Evolutionary conservation across 75 land plant species (phyloP).

Genomic region (Adiantum capillusveneris): DNA sequence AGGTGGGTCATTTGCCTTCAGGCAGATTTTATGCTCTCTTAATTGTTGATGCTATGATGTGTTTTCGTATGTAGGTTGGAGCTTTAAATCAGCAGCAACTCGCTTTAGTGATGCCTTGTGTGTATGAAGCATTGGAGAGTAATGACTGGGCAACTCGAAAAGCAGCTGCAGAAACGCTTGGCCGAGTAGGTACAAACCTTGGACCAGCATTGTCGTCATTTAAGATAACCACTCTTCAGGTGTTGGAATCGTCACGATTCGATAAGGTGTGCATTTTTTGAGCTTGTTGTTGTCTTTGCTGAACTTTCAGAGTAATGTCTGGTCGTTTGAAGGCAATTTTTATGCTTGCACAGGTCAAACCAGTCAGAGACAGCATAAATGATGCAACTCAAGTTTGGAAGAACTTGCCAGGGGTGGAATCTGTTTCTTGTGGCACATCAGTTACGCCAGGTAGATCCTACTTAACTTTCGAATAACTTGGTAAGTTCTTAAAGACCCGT

Average conservation of each 20-base stretch:
- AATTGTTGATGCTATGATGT: neutral
- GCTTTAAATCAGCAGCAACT: slow-evolving; percentile 58
- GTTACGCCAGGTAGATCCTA: slow-evolving; percentile 10
- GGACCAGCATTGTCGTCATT: slow-evolving; percentile 38
- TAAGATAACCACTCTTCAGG: slow-evolving; percentile 40
- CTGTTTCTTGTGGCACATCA: slow-evolving; percentile 15
- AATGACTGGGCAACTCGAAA: slow-evolving; percentile 85
- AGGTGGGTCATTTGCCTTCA: too few species aligned
- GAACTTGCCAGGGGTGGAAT: slow-evolving; percentile 47
- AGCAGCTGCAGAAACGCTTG: slow-evolving; percentile 79
- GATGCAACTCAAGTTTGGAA: slow-evolving; percentile 93
- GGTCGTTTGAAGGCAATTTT: neutral
- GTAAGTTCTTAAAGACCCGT: too few species aligned
- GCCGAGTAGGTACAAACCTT: slow-evolving; percentile 41
- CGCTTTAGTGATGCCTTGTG: slow-evolving; percentile 44
- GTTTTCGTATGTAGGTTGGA: slow-evolving; percentile 42
- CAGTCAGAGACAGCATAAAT: slow-evolving; percentile 79
- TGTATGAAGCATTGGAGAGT: slow-evolving; percentile 56
- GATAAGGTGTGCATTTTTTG: slow-evolving; percentile 65
- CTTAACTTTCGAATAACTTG: too few species aligned
- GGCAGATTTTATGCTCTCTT: too few species aligned
- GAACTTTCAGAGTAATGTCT: neutral
- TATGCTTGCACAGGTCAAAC: slow-evolving; percentile 65
- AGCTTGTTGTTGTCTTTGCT: slow-evolving; percentile 6
- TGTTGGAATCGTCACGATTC: slow-evolving; percentile 74